These are phyloP conservation scores for Benincasa hispida DNA, from an alignment of 306 rosid genomes.

Conservation along the genomic window DNA sequence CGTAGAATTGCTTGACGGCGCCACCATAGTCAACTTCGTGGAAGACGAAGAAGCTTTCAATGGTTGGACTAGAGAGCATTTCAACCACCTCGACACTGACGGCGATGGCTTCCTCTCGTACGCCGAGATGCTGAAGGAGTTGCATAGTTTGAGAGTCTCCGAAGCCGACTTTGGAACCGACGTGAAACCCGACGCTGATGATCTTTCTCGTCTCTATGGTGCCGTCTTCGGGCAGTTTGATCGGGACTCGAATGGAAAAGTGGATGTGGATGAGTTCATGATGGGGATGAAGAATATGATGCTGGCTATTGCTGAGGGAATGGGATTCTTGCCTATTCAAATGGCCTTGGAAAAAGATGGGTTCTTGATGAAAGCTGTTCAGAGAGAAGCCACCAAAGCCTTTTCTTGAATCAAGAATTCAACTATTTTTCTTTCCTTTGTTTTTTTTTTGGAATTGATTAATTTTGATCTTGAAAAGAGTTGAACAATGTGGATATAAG, in stretches of 20 bases:
- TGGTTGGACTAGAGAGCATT: constrained; percentile 14
- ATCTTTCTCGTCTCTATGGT: constrained; percentile 34
- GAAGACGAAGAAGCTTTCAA: constrained; percentile 63
- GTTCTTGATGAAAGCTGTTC: constrained; percentile 45
- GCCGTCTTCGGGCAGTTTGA: constrained; percentile 46
- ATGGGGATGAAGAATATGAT: constrained; percentile 48
- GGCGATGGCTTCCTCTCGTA: constrained; percentile 49
- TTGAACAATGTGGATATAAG: too few species aligned
- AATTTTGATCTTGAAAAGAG: too few species aligned
- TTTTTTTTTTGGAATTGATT: too few species aligned
- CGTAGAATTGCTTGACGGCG: constrained; percentile 54
- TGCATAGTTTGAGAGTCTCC: constrained; percentile 34
- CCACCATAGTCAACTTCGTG: constrained; percentile 48
- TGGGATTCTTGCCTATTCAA: constrained; percentile 62
- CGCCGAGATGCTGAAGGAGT: constrained; percentile 61
- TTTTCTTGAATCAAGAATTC: too few species aligned
- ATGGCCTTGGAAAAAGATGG: constrained; percentile 54
- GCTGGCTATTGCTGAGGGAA: constrained; percentile 66
- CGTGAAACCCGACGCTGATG: constrained; percentile 36
- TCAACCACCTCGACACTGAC: constrained; percentile 37
- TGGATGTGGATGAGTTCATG: constrained; percentile 54
- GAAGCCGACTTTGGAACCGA: constrained; percentile 61
- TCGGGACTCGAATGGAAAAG: constrained; percentile 39
- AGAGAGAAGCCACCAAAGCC: background rate
- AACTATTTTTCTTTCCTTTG: too few species aligned